phyloP scores from a whole-genome alignment of 2,329 filamentous ascomycete species.

The Colletotrichum salicis region DNA sequence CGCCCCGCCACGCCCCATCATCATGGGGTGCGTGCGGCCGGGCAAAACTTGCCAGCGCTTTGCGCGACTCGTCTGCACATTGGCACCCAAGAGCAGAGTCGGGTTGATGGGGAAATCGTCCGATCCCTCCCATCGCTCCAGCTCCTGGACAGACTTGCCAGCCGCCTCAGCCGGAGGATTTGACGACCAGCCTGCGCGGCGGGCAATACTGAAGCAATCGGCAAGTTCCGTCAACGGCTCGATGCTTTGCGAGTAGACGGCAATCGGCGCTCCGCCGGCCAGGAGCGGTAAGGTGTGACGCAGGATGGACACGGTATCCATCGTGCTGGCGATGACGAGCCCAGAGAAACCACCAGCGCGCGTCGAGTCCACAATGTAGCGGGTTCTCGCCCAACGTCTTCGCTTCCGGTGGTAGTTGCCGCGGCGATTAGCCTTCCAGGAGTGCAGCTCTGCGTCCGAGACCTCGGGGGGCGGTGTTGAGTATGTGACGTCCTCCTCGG shows the following conservation, averaged over 20 bases:
- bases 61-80: conserved; percentile 82
- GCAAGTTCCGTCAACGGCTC: conserved; percentile 82
- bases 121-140: conserved; percentile 68
- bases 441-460: conserved; percentile 68
- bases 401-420: conserved; percentile 91
- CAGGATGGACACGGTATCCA: conserved; percentile 83
- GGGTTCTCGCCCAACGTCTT: conserved; percentile 80
- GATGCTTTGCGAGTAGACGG: conserved; percentile 83
- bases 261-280: conserved; percentile 83
- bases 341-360: conserved; percentile 83
- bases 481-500: conserved; percentile 80
- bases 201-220: conserved; percentile 85
- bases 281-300: conserved; percentile 82
- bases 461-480: conserved; percentile 69
- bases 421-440: conserved; percentile 83
- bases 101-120: conserved; percentile 90
- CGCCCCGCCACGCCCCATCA: conserved; percentile 87
- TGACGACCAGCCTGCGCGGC: conserved; percentile 79
- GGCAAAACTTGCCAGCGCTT: conserved; percentile 91
- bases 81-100: conserved; percentile 80
- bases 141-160: conserved; percentile 58
- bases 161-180: conserved; percentile 58
- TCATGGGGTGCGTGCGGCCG: conserved; percentile 89
- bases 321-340: conserved; percentile 81
- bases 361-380: conserved; percentile 78